Conservation (phyloP, 257 asterid species). For the Capsicum baccatum region DNA sequence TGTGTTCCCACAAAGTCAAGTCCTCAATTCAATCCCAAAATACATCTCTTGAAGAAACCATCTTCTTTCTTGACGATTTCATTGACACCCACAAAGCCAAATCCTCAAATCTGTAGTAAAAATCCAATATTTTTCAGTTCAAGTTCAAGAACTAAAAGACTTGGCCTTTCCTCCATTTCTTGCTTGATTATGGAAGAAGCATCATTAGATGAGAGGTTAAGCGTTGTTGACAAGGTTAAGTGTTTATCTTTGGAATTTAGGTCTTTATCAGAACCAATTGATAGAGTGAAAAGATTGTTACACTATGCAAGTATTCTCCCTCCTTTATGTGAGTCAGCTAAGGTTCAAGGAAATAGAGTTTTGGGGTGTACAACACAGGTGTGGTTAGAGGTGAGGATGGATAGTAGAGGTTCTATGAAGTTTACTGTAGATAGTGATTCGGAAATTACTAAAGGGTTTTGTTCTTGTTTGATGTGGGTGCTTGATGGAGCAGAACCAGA, state of each 20-base stretch:
- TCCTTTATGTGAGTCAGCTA: slow-evolving; percentile 40
- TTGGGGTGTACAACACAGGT: slow-evolving; percentile 55
- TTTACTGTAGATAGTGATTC: slow-evolving; percentile 74
- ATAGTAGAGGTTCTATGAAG: slow-evolving; percentile 40
- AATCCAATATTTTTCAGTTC: slow-evolving; percentile 29
- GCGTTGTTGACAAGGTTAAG: slow-evolving; percentile 55
- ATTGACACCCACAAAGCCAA: slow-evolving; percentile 24
- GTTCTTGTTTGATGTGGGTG: slow-evolving; percentile 75
- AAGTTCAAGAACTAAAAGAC: slow-evolving; percentile 26
- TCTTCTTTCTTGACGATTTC: slow-evolving; percentile 6
- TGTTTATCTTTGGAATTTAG: slow-evolving; percentile 46
- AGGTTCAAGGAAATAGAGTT: slow-evolving; percentile 44
- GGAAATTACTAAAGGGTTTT: slow-evolving; percentile 80
- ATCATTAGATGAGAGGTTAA: slow-evolving; percentile 32
- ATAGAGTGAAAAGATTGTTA: slow-evolving; percentile 49
- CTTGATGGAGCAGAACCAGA: slow-evolving; percentile 70
- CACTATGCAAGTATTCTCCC: slow-evolving; percentile 51
- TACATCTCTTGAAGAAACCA: neutral
- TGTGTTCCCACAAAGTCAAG: neutral
- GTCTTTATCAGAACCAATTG: slow-evolving; percentile 47
- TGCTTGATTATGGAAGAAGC: slow-evolving; percentile 31
- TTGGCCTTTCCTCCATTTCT: slow-evolving; percentile 13
- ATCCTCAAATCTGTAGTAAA: neutral
- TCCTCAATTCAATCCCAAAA: neutral
- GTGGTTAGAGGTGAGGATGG: slow-evolving; percentile 52